These are phyloP conservation scores for Moniliella sp. DNA, from an alignment of 1,284 basidiomycete genomes.

Conservation along the genomic window DNA sequence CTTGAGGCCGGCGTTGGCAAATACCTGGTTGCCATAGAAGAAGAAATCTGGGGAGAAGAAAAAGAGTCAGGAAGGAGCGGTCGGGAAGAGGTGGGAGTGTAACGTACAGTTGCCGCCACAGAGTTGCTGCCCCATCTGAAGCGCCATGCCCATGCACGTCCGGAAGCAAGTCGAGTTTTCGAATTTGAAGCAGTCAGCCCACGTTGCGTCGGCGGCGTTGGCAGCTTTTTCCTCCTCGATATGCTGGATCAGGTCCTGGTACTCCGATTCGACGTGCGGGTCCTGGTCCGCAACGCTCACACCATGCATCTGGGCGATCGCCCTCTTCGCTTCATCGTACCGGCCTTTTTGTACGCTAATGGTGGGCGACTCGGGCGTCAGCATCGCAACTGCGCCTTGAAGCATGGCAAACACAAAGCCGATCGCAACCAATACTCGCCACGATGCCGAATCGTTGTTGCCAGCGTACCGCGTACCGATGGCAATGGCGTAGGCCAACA, in stretches of 20 bases:
- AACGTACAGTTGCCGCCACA: slow-evolving; percentile 42
- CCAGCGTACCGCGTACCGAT: too few species aligned
- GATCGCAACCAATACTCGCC: slow-evolving; percentile 50
- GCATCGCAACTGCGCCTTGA: slow-evolving; percentile 47
- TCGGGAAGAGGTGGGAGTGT: background rate
- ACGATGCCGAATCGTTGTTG: too few species aligned
- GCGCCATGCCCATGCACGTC: slow-evolving; percentile 36
- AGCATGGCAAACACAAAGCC: slow-evolving; percentile 51
- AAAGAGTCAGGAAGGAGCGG: slow-evolving; percentile 8
- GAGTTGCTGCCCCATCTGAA: slow-evolving; percentile 54
- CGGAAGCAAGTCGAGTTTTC: slow-evolving; percentile 24
- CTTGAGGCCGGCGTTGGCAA: slow-evolving; percentile 46
- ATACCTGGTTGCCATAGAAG: slow-evolving; percentile 52
- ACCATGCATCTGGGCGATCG: slow-evolving; percentile 43
- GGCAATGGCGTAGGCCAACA: slow-evolving; percentile 44
- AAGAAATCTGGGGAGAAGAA: too few species aligned
- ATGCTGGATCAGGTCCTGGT: slow-evolving; percentile 17
- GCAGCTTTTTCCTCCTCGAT: slow-evolving; percentile 8
- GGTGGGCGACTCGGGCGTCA: slow-evolving; percentile 53
- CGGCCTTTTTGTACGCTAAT: slow-evolving; percentile 45
- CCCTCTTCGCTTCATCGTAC: slow-evolving; percentile 40
- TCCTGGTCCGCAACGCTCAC: too few species aligned
- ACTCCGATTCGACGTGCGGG: slow-evolving; percentile 23
- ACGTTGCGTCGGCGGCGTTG: too few species aligned
- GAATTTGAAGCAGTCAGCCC: slow-evolving; percentile 25